These are phyloP conservation scores for Biancaea sappan DNA, from an alignment of 306 rosid genomes.

Conservation along the genomic window DNA sequence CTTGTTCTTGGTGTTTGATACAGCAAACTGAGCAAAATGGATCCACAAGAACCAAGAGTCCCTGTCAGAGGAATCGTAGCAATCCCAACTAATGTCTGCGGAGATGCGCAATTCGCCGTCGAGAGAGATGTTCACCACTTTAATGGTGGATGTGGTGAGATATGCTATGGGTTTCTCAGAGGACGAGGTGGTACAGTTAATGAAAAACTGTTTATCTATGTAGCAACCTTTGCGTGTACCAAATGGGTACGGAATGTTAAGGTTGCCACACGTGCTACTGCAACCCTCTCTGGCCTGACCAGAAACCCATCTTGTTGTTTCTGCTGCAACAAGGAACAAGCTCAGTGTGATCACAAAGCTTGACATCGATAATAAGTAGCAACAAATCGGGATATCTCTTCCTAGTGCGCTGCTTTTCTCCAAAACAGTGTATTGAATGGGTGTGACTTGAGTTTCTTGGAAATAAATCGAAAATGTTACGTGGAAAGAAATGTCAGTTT, in stretches of 20 bases:
- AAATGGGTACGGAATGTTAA: conserved; percentile 27
- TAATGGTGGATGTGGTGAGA: neutral
- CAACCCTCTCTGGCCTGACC: conserved; percentile 8
- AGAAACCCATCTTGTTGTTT: neutral
- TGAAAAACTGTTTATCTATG: conserved; percentile 1
- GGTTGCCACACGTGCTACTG: neutral
- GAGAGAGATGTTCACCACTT: neutral
- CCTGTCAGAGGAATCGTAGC: neutral
- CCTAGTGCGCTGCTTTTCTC: too few relatives aligned
- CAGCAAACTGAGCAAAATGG: neutral
- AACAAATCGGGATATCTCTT: neutral
- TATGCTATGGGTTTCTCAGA: neutral
- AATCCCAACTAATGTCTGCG: neutral
- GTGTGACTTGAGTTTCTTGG: too few relatives aligned
- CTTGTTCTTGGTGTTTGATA: neutral
- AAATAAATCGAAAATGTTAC: too few relatives aligned
- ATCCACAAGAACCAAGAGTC: neutral
- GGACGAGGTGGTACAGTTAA: neutral
- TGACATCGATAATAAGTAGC: neutral
- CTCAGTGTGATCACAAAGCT: neutral
- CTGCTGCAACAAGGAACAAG: neutral
- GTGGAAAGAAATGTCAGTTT: too few relatives aligned
- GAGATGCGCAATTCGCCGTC: neutral
- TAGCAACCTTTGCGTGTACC: conserved; percentile 1
- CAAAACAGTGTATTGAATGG: too few relatives aligned